Evolutionary conservation across 2,329 filamentous ascomycete species (phyloP), one percentile per base, ranked within the genome.

Genomic region (Akanthomyces lecanii): DNA sequence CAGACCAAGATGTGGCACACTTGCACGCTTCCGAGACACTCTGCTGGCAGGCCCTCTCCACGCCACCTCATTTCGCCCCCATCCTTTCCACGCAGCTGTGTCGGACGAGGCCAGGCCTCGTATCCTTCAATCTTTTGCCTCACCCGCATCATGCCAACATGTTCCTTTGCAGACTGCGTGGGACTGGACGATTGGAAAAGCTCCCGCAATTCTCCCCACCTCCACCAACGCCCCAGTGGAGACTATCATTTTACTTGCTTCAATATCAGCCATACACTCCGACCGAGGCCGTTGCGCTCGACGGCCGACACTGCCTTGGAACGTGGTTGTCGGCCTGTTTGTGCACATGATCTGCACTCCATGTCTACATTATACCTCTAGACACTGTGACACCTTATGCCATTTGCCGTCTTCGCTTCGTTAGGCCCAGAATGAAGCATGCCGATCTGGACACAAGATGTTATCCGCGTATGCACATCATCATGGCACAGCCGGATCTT

Each of bases 381-480:
- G 25, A 33, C 8, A 44, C 33, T 36, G 33, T 36, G 33, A 36
- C 8, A 38, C 40, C 3, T 50, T 44, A n/a, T 28, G 45, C n/a
- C 21, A 11, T 40, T 23, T 23, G 30, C 54, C n/a, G 28, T 36
- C 18, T 30, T 18, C 42, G 54, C 18, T 30, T 18, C 42, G 54
- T 30, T 18, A n/a, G 54, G 42, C 28, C 55, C 33, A 36, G 33
- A 28, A 10, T 23, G 44, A 47, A 38, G n/a, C 33, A 50, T 40
- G 25, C 57, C 57, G 57, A 60, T 60, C 57, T 52, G 47, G 47
- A 48, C 57, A 60, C 47, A 60, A 60, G 57, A 60, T 60, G 47
- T 36, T 52, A 51, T 52, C 57, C 33, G 30, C 45, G 33, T 52
- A 60, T 60, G 57, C 57, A 60, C 57, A 52, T 51, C 57, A 60